Evolutionary conservation across 1,284 basidiomycete species (phyloP).

Genomic region (Tilletia walkeri): DNA sequence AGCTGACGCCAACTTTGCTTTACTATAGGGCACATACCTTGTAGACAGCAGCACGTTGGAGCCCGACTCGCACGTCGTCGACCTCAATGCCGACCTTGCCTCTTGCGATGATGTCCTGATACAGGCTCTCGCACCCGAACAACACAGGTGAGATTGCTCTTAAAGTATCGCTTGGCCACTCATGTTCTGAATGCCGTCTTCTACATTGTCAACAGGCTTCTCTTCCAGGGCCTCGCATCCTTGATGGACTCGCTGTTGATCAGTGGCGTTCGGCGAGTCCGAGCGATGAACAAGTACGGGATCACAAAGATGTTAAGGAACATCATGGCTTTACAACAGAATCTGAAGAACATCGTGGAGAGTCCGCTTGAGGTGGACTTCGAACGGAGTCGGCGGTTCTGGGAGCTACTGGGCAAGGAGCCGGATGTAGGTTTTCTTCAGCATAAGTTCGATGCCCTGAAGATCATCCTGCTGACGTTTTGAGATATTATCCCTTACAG

Average conservation of each 20-base stretch:
- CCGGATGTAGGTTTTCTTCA: conserved; percentile 66
- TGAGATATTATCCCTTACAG: background rate
- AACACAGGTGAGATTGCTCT: conserved; percentile 19
- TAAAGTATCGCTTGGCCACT: background rate
- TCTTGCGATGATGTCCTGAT: conserved; percentile 68
- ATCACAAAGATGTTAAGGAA: conserved; percentile 86
- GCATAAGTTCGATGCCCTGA: background rate
- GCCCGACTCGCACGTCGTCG: conserved; percentile 83
- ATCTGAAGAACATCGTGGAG: conserved; percentile 65
- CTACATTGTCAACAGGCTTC: conserved; percentile 63
- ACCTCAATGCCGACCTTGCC: conserved; percentile 78
- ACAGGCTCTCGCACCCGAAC: conserved; percentile 31
- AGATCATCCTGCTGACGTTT: background rate
- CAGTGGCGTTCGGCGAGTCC: conserved; percentile 70
- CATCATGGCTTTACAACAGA: conserved; percentile 87
- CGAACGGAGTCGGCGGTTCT: conserved; percentile 74
- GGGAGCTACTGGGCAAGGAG: conserved; percentile 70
- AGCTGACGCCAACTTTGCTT: too few species aligned
- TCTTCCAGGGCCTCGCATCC: conserved; percentile 81
- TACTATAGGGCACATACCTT: conserved; percentile 66
- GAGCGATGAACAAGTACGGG: conserved; percentile 72
- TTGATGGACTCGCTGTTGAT: conserved; percentile 83
- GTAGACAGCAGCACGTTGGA: conserved; percentile 69
- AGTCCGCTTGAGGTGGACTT: conserved; percentile 66
- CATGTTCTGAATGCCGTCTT: too few species aligned